Evolutionary conservation across 176 grass and related monocot genomes (phyloP), one percentile per base, ranked within the genome.

Genomic region (Tillandsia fasciculata): DNA sequence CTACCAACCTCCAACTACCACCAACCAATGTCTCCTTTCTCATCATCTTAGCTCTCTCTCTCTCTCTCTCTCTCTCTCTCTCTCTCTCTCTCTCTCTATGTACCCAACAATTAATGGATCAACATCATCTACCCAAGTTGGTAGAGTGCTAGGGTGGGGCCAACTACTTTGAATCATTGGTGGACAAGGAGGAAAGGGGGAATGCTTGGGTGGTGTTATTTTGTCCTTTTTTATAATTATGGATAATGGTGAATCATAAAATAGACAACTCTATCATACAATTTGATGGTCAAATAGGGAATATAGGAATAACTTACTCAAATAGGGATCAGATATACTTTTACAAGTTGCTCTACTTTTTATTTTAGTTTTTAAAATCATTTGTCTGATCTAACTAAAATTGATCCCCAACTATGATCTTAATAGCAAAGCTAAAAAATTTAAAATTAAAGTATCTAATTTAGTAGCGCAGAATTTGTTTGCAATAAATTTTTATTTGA

Each of bases 1-100:
- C 82, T 88, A 78, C 81, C 71, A 84, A 84, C 74, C 64, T 68
- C 86, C 86, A 81, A 75, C 75, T 78, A 81, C 81, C 78, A 78
- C 78, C 78, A 48, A 74, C 77, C 85, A 73, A 67, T 29, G 65
- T 48, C 77, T 76, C 64, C 49, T 54, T 63, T 20, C 5, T 3
- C 0, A 24, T 24, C 24, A 24, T 24, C 66, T 53, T 71, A 56
- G 13, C 67, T 10, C 54, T 47, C 56, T 67, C 65, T 74, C 70
- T 67, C 48, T 72, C 66, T 81, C 65, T 42, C 5, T 42, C 4
- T 42, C 3, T 71, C 28, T 12, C 67, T 10, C 64, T 52, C 56
- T 67, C 65, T 74, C 70, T 67, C 48, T 72, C 66, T 33, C 81
- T 57, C 14, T 50, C 23, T 49, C 49, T 67, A 51, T 70, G 33